These are phyloP conservation scores for Cryptococcus wingfieldii DNA, from an alignment of 1,284 basidiomycete species.

Conservation along the genomic window DNA sequence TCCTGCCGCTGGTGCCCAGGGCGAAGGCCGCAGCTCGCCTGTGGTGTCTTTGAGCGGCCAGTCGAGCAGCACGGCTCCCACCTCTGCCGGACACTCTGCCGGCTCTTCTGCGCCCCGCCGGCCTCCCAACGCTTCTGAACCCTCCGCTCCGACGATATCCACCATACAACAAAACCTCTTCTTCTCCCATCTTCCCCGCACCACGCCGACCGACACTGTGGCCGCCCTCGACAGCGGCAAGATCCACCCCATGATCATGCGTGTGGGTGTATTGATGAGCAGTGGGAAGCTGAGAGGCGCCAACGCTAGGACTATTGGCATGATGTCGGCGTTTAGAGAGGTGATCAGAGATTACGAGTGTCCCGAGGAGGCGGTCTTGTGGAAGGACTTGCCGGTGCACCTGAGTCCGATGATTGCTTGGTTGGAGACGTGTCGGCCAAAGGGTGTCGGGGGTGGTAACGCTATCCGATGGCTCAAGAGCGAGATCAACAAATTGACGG, in stretches of 20 bases:
- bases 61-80: neutral
- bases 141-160: conserved; percentile 7
- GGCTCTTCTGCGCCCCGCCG: conserved; percentile 18
- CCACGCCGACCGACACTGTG: conserved; percentile 30
- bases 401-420: conserved; percentile 50
- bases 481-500: conserved; percentile 87
- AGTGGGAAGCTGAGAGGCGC: conserved; percentile 46
- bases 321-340: conserved; percentile 52
- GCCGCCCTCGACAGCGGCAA: conserved; percentile 30
- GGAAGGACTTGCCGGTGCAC: conserved; percentile 45
- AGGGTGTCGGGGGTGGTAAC: conserved; percentile 50
- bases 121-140: conserved; percentile 14
- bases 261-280: conserved; percentile 44
- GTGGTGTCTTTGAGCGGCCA: neutral
- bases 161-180: conserved; percentile 25
- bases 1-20: neutral
- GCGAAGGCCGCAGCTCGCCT: neutral
- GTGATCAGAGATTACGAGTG: conserved; percentile 47
- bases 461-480: conserved; percentile 77
- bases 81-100: conserved; percentile 1
- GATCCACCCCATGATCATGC: conserved; percentile 45
- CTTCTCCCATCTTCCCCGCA: conserved; percentile 65
- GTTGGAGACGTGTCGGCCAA: conserved; percentile 47
- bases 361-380: conserved; percentile 43
- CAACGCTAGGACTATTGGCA: conserved; percentile 51